Evolutionary conservation across 305 asterid species (phyloP).

Genomic region (Fraxinus nigra): DNA sequence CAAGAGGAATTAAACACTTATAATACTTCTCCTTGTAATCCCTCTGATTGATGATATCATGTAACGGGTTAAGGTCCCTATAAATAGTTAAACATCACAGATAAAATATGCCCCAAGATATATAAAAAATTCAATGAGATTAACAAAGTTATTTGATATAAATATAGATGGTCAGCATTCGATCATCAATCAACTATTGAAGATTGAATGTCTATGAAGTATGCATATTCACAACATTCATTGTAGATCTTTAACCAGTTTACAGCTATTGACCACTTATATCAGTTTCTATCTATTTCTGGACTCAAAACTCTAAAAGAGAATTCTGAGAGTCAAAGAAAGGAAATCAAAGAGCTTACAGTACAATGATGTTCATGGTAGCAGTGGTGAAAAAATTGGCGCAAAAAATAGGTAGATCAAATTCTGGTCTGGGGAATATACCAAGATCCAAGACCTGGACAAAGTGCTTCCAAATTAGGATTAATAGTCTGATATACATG

Average conservation of each 20-base stretch:
- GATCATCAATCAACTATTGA: not conserved
- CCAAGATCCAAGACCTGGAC: conserved; percentile 91
- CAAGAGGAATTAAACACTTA: conserved; percentile 61
- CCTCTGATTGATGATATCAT: conserved; percentile 48
- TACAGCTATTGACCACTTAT: not conserved
- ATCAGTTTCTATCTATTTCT: not conserved
- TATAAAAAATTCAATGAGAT: not conserved
- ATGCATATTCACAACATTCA: not conserved
- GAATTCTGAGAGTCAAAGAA: not conserved
- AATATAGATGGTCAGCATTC: conserved; percentile 1
- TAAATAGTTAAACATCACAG: conserved; percentile 6
- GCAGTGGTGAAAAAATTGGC: conserved; percentile 82
- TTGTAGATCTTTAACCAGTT: not conserved
- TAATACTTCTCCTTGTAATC: conserved; percentile 75
- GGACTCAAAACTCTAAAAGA: not conserved
- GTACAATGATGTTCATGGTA: conserved; percentile 65
- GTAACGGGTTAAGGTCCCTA: conserved; percentile 85
- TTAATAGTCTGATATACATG: not conserved
- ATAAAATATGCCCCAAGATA: not conserved
- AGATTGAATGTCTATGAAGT: not conserved
- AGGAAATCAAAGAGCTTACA: conserved; percentile 50
- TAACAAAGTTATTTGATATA: conserved; percentile 4
- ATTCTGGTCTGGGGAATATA: conserved; percentile 78
- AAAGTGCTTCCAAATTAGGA: conserved; percentile 14
- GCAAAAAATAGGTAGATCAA: conserved; percentile 93